phyloP scores from a whole-genome alignment of 164 flowering plant species.

The Annona cherimola region DNA sequence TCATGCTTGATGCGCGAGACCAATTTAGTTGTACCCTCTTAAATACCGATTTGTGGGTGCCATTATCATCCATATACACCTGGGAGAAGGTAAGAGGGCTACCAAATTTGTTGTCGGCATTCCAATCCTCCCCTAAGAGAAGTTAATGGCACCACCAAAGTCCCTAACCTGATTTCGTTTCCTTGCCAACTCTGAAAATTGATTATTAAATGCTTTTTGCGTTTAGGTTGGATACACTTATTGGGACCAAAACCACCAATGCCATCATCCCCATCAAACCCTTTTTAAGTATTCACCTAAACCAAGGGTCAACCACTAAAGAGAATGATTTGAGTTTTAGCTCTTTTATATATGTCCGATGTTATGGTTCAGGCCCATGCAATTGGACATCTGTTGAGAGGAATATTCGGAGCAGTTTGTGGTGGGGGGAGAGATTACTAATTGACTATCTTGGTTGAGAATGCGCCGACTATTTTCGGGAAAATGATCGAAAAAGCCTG shows the following conservation, averaged over 20 bases:
- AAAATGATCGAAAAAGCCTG: no score
- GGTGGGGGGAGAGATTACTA: neutral
- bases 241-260: neutral
- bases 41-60: no score
- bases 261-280: neutral
- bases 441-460: neutral
- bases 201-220: neutral
- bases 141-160: neutral
- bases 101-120: no score
- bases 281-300: neutral
- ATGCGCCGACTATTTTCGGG: neutral
- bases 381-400: neutral
- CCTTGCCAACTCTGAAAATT: neutral
- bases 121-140: no score
- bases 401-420: neutral
- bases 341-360: neutral
- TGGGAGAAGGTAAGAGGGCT: no score
- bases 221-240: neutral
- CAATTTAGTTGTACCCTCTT: neutral
- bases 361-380: neutral
- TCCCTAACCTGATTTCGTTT: neutral
- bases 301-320: neutral
- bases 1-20: neutral
- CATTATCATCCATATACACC: no score
- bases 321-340: neutral